Base-by-base conservation (phyloP, 352 stramenopile species). In the Phytopythium mirpurense region DNA sequence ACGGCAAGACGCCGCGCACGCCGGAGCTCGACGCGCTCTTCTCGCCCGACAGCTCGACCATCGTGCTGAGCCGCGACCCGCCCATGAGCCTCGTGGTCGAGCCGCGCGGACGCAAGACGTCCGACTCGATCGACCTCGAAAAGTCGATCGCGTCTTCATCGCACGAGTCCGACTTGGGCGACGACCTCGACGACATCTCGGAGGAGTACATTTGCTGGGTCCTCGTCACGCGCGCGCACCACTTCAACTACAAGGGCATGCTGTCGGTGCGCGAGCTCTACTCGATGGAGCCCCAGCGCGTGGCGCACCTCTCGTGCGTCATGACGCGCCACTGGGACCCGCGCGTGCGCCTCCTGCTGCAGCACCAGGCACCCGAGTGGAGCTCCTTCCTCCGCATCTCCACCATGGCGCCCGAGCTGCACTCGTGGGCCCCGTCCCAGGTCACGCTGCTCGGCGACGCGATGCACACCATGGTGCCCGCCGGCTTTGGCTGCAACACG, bases 191-290 rank as follows among this genome's bases (percentile, higher is more conserved):
- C n/a, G n/a, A n/a, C n/a, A n/a, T n/a, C n/a, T n/a, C n/a, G n/a
- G n/a, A 83, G 26, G 67, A 82, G 51, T 86, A 85, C 51, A 66
- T 86, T 34, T 78, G 59, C 50, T 88, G 77, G 77, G 70, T 84
- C 10, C 60, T 88, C 5, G 64, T 88, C 42, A 65, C 70, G 21
- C 68, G 77, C 3, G 59, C 67, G 1, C 41, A 76, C 35, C 37
- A 68, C n/a, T 80, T 86, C 49, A 56, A 79, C 32, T 50, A 58
- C 24, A 67, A 75, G 31, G 49, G 67, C 31, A 55, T 61, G 19
- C 74, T 86, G 72, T 65, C 56, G 0, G 63, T 74, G 0, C 48
- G 62, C 2, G 52, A 86, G 40, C 51, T 86, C 21, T 70, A 69
- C 56, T 83, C 77, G 9, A 48, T 48, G 6, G 31, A n/a, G n/a